Percentiles rank a stretch among this genome's conserved stretches.
These are phyloP conservation scores for Aspergillus transmontanensis DNA, from an alignment of 2,329 filamentous ascomycete genomes.

Conservation along the genomic window DNA sequence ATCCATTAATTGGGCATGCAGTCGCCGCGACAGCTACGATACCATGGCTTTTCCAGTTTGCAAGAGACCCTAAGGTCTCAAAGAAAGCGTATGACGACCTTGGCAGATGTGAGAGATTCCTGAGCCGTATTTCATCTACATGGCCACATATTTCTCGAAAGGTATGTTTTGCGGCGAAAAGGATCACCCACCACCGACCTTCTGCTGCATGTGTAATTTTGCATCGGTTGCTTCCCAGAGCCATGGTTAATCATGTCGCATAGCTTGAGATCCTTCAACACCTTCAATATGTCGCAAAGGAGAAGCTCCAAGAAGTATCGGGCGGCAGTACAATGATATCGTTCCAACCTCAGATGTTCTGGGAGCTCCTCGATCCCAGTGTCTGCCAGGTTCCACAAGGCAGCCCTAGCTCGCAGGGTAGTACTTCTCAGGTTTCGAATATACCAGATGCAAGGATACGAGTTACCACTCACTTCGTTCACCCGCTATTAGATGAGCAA, in stretches of 20 bases:
- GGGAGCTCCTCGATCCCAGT: background rate
- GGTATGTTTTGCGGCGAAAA: background rate
- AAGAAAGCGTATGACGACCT: background rate
- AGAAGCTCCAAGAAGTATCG: background rate
- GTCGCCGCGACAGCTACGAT: conserved; percentile 9
- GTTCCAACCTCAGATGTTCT: background rate
- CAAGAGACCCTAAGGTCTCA: conserved; percentile 1
- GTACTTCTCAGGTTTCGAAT: background rate
- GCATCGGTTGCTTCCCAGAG: too few relatives aligned
- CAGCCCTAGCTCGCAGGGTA: background rate
- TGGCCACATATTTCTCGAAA: background rate
- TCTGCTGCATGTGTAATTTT: too few relatives aligned
- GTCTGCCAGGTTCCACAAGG: background rate
- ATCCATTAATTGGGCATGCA: conserved; percentile 8
- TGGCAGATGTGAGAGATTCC: background rate
- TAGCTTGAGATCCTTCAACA: background rate
- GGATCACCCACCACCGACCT: too few relatives aligned
- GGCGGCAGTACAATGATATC: background rate
- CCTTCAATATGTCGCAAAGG: background rate
- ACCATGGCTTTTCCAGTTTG: conserved; percentile 14
- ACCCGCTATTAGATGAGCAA: background rate
- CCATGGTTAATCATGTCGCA: too few relatives aligned
- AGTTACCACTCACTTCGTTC: background rate
- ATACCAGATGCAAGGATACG: background rate
- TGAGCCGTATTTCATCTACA: background rate